Conservation (phyloP, 306 rosid genomes). For the Cucumis hystrix region DNA sequence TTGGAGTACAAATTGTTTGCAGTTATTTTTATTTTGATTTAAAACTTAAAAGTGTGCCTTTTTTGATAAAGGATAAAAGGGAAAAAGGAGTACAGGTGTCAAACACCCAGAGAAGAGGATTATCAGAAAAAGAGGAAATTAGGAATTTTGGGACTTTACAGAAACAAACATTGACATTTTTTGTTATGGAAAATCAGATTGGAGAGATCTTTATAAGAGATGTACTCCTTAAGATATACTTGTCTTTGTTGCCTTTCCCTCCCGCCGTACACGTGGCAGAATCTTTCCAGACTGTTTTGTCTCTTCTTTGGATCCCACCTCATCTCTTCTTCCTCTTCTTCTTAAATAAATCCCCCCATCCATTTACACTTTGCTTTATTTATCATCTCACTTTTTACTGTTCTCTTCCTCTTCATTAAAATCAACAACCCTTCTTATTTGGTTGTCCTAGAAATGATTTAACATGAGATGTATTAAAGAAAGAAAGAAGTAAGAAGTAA, state of each 20-base stretch:
- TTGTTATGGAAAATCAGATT: slow-evolving; percentile 2
- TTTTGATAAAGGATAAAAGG: not conserved
- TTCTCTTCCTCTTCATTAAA: too few species aligned
- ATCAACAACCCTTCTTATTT: too few species aligned
- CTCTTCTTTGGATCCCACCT: not conserved
- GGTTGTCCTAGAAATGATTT: too few species aligned
- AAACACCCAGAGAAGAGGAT: not conserved
- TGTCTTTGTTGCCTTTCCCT: not conserved
- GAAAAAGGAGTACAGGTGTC: not conserved
- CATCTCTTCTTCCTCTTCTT: not conserved
- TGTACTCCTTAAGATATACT: slow-evolving; percentile 1
- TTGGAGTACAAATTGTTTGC: not conserved
- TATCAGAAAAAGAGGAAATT: not conserved
- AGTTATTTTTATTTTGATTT: too few species aligned
- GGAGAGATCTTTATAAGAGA: not conserved
- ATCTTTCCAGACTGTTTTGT: not conserved
- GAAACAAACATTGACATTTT: not conserved
- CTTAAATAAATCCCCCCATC: not conserved
- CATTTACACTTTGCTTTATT: too few species aligned
- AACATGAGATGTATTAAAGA: too few species aligned
- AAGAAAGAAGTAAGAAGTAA: too few species aligned
- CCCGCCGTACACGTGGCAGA: slow-evolving; percentile 8
- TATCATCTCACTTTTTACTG: too few species aligned
- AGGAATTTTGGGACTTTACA: not conserved
- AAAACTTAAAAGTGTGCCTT: too few species aligned